Evolutionary conservation across 768 basidiomycete species (phyloP), one percentile per base, ranked within the genome.

Genomic region (Tricholoma saponaceum): DNA sequence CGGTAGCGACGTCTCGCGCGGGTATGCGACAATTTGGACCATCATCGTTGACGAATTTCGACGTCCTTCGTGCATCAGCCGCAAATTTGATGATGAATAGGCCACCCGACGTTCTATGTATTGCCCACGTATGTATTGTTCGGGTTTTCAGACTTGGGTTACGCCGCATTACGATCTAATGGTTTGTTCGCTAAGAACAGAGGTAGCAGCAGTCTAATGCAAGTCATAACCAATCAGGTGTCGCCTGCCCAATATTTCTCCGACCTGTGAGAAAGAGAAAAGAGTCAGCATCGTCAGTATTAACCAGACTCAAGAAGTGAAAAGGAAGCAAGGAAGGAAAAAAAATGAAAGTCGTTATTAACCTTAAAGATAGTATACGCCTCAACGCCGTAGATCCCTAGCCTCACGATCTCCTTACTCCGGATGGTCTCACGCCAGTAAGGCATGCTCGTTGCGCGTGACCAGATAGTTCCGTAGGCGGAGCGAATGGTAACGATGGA

Each of bases 281-380:
- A 22, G 47, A 20, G 54, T 26, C 30, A 50, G 4, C 18, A 20
- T 41, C 32, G 14, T 10, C 35, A 1, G 10, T 12, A 33, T 57
- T 16, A 30, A 25, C 32, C 47, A 12, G n/a, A 18, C 2, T 4
- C n/a, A 8, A n/a, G 12, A 41, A 16, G 43, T 14, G 13, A 35
- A 25, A 25, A 20, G 6, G 6, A 33, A 6, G 43, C 12, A 23
- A 10, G 3, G 12, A 51, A 39, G 49, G 23, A 54, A 44, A 43
- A 14, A 37, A 37, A 23, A 22, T 47, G 26, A 54, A 30, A 13
- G 25, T 18, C 14, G 44, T 0, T 32, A 70, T 83, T 32, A 60
- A 88, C 90, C 79, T 90, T 90, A 80, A 90, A 96, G 64, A 96
- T 88, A 14, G 88, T 87, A 68, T 95, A 96, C 30, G 91, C 93